Evolutionary conservation across 2,329 filamentous ascomycete genomes (phyloP), one percentile per base, ranked within the genome.

Genomic region (Stylonectria norvegica): DNA sequence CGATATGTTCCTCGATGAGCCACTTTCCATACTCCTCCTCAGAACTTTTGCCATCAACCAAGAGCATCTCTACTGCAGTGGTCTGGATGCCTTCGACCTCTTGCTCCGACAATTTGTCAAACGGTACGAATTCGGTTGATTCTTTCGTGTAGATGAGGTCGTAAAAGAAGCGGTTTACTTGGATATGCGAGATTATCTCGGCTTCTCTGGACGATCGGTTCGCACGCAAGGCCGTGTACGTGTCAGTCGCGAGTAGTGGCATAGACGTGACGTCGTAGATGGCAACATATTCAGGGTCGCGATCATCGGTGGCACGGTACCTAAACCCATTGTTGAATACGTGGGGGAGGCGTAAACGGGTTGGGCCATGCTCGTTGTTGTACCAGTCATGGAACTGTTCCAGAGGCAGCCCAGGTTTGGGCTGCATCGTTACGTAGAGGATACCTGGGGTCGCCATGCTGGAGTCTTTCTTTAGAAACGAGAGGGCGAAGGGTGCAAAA

Each of bases 361-460:
- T 79, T 14, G 89, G 89, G 38, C 89, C 89, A 67, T 95, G 89
- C 69, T 95, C 89, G 64, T 89, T 93, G 70, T 94, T 90, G 71
- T 95, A 95, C 86, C 87, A 91, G 62, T 94, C 87, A 65, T 94
- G 85, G 67, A 95, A 94, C 57, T 86, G 80, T 47, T 78, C 72
- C 34, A 75, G 65, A 40, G 82, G 71, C 54, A 89, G 73, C 51
- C 75, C 75, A 42, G 78, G 71, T 62, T 78, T 75, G 55, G 88
- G 87, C 66, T 90, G 82, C 84, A 94, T 94, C 12, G 86, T 89
- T 53, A 95, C 89, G 62, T 84, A 89, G 58, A 95, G 81, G 56
- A 89, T 80, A 44, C 88, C 88, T 8, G 77, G 77, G 39, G 64
- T 70, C 43, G 64, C 69, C 11, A 64, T 51, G n/a, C n/a, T n/a